phyloP scores from a whole-genome alignment of 2,329 filamentous ascomycete species.

The Cladophialophora psammophila region DNA sequence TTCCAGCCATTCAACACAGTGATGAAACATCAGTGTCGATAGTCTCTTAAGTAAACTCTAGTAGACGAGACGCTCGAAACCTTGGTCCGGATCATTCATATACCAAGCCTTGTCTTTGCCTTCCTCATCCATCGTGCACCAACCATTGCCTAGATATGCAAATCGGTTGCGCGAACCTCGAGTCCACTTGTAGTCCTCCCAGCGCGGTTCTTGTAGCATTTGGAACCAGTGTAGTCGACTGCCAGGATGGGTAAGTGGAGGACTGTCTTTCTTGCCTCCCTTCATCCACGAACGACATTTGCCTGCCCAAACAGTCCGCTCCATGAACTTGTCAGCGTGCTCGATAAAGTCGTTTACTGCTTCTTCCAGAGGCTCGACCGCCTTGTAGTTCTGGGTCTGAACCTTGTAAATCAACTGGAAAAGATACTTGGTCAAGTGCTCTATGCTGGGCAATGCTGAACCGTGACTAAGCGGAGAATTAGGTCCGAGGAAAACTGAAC shows the following conservation, averaged over 20 bases:
- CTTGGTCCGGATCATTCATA: slow-evolving; percentile 14
- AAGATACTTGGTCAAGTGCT: slow-evolving; percentile 50
- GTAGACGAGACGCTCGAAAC: slow-evolving; percentile 4
- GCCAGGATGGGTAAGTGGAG: slow-evolving; percentile 58
- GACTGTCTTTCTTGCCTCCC: slow-evolving; percentile 52
- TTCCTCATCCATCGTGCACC: slow-evolving; percentile 11
- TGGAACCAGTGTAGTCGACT: slow-evolving; percentile 58
- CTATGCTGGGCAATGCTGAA: slow-evolving; percentile 52
- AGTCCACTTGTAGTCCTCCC: slow-evolving; percentile 49
- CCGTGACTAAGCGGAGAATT: slow-evolving; percentile 54
- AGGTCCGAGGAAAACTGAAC: slow-evolving; percentile 39
- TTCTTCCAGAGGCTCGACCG: slow-evolving; percentile 45
- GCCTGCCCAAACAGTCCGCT: slow-evolving; percentile 57
- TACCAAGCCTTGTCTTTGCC: slow-evolving; percentile 29
- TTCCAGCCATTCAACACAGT: neutral
- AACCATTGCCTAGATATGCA: slow-evolving; percentile 42
- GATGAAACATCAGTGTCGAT: too few relatives aligned
- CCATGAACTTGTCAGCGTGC: slow-evolving; percentile 55
- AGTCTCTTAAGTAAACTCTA: neutral
- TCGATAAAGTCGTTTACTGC: slow-evolving; percentile 46
- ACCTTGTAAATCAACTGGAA: slow-evolving; percentile 48
- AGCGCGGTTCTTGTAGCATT: slow-evolving; percentile 49
- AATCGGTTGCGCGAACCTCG: slow-evolving; percentile 41
- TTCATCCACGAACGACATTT: slow-evolving; percentile 52
- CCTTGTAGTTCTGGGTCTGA: slow-evolving; percentile 52